Conservation (phyloP, 495 filamentous ascomycete genomes). For the Penicillium fimorum region DNA sequence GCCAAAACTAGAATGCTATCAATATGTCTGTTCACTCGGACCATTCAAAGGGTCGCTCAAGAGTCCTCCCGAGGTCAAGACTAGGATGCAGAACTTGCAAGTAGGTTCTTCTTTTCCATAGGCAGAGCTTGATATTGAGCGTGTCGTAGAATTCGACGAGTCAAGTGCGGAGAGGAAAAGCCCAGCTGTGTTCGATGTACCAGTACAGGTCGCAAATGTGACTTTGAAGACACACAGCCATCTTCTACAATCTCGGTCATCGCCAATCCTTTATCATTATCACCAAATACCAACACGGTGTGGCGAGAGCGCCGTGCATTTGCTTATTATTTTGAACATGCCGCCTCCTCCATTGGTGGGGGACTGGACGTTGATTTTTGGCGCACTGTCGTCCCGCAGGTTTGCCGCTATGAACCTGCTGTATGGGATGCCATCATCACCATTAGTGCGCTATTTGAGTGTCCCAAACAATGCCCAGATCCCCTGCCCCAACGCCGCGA, state of each 20-base stretch:
- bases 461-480: constrained; percentile 22
- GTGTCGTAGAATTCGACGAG: constrained; percentile 40
- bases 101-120: constrained; percentile 18
- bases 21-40: constrained; percentile 2
- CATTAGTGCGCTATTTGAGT: constrained; percentile 55
- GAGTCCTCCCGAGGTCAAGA: constrained; percentile 25
- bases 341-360: constrained; percentile 36
- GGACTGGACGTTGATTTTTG: constrained; percentile 55
- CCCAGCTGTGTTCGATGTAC: constrained; percentile 47
- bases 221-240: constrained; percentile 26
- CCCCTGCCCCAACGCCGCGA: constrained; percentile 8
- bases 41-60: background rate
- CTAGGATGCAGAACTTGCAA: constrained; percentile 45
- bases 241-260: constrained; percentile 1
- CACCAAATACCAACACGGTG: constrained; percentile 21
- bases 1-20: background rate
- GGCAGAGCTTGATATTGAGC: constrained; percentile 10
- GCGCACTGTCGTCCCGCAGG: constrained; percentile 54
- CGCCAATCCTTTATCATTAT: constrained; percentile 20
- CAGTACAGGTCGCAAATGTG: constrained; percentile 51
- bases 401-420: constrained; percentile 55
- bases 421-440: constrained; percentile 58
- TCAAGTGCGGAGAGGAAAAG: constrained; percentile 59
- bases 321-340: constrained; percentile 39
- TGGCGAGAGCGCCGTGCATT: constrained; percentile 43